Evolutionary conservation across 1,284 basidiomycete species (phyloP).

Genomic region (Tausonia pullulans): DNA sequence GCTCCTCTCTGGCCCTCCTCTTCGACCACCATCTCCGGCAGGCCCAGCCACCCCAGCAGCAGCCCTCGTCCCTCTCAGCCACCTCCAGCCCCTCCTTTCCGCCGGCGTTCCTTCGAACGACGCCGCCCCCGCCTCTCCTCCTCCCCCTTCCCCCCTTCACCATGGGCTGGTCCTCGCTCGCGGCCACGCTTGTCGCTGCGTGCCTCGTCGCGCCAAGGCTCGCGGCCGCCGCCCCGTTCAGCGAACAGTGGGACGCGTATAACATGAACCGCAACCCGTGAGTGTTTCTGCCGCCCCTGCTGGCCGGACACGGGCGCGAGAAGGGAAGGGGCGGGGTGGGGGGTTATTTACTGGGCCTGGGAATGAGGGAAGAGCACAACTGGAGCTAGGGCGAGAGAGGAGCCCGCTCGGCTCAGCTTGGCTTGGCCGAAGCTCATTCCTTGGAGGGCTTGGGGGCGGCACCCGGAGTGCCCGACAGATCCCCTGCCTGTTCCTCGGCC

Average conservation of each 20-base stretch:
- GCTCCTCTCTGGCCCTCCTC: too few species aligned
- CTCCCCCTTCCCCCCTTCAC: too few species aligned
- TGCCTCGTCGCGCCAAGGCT: background rate
- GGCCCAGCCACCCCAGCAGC: too few species aligned
- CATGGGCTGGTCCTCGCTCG: background rate
- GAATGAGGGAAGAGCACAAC: background rate
- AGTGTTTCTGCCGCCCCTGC: background rate
- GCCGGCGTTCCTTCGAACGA: too few species aligned
- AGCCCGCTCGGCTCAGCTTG: background rate
- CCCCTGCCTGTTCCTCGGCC: too few species aligned
- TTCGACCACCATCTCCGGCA: too few species aligned
- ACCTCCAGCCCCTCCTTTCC: too few species aligned
- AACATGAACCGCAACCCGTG: conserved; percentile 16
- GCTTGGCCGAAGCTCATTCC: background rate
- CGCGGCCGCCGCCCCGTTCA: conserved; percentile 10
- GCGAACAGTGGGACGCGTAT: conserved; percentile 11
- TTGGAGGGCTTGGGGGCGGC: background rate
- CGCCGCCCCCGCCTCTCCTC: too few species aligned
- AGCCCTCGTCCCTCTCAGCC: too few species aligned
- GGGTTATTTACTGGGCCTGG: background rate
- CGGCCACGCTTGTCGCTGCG: background rate
- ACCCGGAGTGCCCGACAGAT: too few species aligned
- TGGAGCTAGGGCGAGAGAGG: background rate
- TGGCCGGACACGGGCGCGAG: background rate
- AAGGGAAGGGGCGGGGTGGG: background rate